Evolutionary conservation across 1,284 basidiomycete species (phyloP), one percentile per base, ranked within the genome.

Genomic region (Leccinum huronense): DNA sequence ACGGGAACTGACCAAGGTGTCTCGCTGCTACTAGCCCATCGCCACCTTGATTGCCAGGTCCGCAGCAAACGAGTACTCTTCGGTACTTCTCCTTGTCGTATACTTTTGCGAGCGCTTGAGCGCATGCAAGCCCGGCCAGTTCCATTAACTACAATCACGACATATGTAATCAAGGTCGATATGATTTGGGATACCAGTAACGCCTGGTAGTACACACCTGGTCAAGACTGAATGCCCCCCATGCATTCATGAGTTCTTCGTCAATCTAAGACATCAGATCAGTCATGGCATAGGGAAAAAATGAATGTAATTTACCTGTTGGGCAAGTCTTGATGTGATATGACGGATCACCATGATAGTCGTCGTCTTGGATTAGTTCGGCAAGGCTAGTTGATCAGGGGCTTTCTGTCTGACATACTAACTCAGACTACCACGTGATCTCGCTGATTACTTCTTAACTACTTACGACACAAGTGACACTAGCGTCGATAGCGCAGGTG

Each of bases 11-110:
- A 93, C 93, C 86, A 5, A 99, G 84, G 77, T 99, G 97, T 33
- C 97, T 83, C 38, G 97, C 97, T 14, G 97, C 97, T 3, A 98
- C 97, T 0, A 99, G 81, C 2, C 97, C 97, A 77, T 99, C 97
- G 5, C 97, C 97, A 11, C 97, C 95, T 83, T 97, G 95, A 72
- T 97, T 97, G 33, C 97, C 97, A 0, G 97, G 96, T 8, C 97
- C 97, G 73, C 95, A 97, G 69, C 93, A 95, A 1, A 99, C 93
- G 33, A 99, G 82, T 4, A 98, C 93, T 7, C 86, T 85, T 30
- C 81, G 82, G 73, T 92, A 86, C 59, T 81, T 85, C 2, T 86
- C 81, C 34, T 82, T 85, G 30, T 83, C 83, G 74, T 93, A 98
- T 2, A 89, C 87, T 19, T 83, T 89, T 14, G 89, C 89, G 1